Conservation (phyloP, 768 basidiomycete genomes). For the Boletus subcaerulescens region DNA sequence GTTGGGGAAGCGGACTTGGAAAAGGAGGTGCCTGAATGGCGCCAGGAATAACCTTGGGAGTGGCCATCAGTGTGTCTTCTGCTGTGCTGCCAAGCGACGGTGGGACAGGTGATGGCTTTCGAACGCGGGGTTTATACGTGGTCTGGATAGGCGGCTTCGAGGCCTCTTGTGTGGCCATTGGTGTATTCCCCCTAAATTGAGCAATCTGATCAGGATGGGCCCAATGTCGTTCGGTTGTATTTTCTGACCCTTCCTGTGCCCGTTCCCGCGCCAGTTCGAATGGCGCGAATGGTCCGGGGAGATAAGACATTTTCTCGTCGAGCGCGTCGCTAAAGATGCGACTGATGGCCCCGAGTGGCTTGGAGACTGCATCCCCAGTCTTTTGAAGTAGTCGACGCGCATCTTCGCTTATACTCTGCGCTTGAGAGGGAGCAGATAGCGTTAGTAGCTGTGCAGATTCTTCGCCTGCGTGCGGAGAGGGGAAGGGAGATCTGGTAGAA, state of each 20-base stretch:
- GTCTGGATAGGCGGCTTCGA: slow-evolving; percentile 44
- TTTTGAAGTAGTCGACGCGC: slow-evolving; percentile 82
- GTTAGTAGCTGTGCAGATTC: slow-evolving; percentile 84
- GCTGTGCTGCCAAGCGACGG: slow-evolving; percentile 21
- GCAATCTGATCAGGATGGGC: slow-evolving; percentile 37
- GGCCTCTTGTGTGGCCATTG: slow-evolving; percentile 28
- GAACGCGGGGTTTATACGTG: slow-evolving; percentile 73
- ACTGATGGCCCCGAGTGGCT: slow-evolving; percentile 85
- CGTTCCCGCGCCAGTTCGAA: slow-evolving; percentile 60
- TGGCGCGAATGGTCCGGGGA: slow-evolving; percentile 69
- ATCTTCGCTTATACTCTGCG: slow-evolving; percentile 50
- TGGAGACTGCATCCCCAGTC: slow-evolving; percentile 87
- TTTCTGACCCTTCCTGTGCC: slow-evolving; percentile 36
- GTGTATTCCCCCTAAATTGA: slow-evolving; percentile 34
- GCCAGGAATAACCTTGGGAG: slow-evolving; percentile 34
- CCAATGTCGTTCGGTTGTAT: slow-evolving; percentile 36
- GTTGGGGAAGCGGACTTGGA: slow-evolving; percentile 26
- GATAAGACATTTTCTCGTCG: slow-evolving; percentile 62
- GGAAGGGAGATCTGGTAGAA: slow-evolving; percentile 31
- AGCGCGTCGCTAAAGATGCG: slow-evolving; percentile 85
- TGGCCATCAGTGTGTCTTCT: slow-evolving; percentile 44
- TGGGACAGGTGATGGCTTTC: slow-evolving; percentile 48
- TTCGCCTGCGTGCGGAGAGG: slow-evolving; percentile 69
- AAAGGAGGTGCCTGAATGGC: slow-evolving; percentile 42
- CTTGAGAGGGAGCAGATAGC: slow-evolving; percentile 45